Conservation (phyloP, 1,284 basidiomycete species). For the Neotropicomus parvogracilis region DNA sequence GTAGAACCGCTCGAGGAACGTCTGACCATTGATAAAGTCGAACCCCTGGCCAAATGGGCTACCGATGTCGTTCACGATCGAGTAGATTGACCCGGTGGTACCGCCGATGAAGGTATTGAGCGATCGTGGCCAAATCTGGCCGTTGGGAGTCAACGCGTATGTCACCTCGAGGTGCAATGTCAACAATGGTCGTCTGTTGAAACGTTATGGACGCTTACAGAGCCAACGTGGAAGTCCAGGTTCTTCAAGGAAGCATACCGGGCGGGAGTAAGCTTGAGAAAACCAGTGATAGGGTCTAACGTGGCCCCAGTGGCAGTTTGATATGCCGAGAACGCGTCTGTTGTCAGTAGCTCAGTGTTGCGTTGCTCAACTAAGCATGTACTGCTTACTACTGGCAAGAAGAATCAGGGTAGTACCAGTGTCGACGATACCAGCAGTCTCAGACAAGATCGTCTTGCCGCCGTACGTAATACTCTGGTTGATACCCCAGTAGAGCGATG, state of each 20-base stretch:
- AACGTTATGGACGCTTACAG: no score
- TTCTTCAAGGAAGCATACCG: conserved; percentile 40
- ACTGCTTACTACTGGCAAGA: no score
- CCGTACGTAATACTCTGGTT: conserved; percentile 57
- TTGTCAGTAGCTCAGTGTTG: no score
- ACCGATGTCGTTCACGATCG: conserved; percentile 40
- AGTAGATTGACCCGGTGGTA: no score
- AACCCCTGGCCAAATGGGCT: conserved; percentile 35
- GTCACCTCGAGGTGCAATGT: conserved; percentile 23
- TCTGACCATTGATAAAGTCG: no score
- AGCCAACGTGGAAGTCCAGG: no score
- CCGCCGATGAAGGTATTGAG: conserved; percentile 46
- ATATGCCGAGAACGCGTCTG: conserved; percentile 49
- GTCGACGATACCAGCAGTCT: no score
- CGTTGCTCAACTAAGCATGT: no score
- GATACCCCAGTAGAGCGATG: conserved; percentile 59
- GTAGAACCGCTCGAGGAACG: conserved; percentile 70
- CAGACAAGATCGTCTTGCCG: no score
- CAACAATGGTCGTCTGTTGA: not conserved
- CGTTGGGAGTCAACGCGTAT: conserved; percentile 44
- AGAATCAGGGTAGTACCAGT: no score
- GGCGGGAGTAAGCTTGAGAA: conserved; percentile 37
- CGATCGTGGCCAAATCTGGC: no score
- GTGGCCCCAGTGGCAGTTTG: conserved; percentile 49
- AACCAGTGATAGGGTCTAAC: conserved; percentile 40